Base-by-base conservation (phyloP, 768 basidiomycete species). In the Podaxis rugospora region DNA sequence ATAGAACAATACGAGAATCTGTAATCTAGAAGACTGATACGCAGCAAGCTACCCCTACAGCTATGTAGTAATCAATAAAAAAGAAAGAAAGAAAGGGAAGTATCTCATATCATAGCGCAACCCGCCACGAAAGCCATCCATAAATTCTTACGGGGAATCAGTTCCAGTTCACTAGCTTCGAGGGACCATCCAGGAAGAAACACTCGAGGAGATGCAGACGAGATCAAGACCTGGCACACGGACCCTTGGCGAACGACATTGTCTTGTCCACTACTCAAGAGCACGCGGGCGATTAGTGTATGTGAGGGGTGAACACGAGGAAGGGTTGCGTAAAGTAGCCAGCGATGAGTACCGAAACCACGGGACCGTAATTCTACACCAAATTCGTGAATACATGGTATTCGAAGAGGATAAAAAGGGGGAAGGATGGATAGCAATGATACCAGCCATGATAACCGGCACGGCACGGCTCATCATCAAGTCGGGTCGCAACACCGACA, bases 371-470 rank as follows among this genome's bases (percentile, higher is more conserved):
- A 68, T 92, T 93, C 95, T 93, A 66, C 23, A 42, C 51, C 36
- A 37, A 37, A 57, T 39, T 7, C 16, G 16, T 46, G 42, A 39
- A 32, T 42, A 44, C 32, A 23, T 13, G 47, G 9, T 14, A 3
- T 36, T 44, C 42, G 9, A 44, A 5, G 9, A 27, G 27, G 10
- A 32, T 28, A 50, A 52, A 55, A 56, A 21, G 23, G 23, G 6
- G 7, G 32, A 28, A 32, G 46, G 37, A 87, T 93, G 66, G 67
- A 98, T 96, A 74, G 92, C 96, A 78, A 98, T 97, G 80, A 98
- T 98, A 94, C 96, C 96, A 83, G 96, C 96, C 96, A 98, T 98
- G 77, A 99, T 90, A 74, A 98, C 95, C 50, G 95, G 95, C 56
- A 98, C 87, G 66, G 90, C 89, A 85, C 91, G 95, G 82, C 89